A percentile compares a stretch with the other conserved stretches of the same genome.
Conservation (phyloP, 2,329 filamentous ascomycete species). For the Fonsecaea nubica region DNA sequence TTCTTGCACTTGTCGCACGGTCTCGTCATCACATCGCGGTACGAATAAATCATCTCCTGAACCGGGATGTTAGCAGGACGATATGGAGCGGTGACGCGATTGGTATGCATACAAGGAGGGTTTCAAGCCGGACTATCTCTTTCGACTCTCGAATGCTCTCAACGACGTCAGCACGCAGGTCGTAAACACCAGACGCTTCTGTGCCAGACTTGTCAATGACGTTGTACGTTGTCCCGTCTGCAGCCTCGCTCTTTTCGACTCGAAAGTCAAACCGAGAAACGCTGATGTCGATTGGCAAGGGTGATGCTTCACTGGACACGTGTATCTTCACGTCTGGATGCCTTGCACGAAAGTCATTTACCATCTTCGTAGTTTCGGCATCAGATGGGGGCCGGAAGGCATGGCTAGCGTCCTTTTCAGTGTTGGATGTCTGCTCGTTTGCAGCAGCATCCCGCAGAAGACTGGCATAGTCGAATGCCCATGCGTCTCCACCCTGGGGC, state of each 20-base stretch:
- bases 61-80: conserved; percentile 17
- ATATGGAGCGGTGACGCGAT: conserved; percentile 7
- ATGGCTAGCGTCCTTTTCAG: conserved; percentile 9
- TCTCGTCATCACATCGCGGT: conserved; percentile 49
- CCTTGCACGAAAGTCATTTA: conserved; percentile 30
- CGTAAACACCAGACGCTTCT: conserved; percentile 43
- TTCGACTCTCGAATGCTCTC: conserved; percentile 44
- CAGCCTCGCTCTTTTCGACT: conserved; percentile 38
- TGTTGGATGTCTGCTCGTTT: conserved; percentile 38
- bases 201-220: conserved; percentile 43
- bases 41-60: conserved; percentile 53
- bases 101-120: conserved; percentile 45
- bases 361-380: conserved; percentile 23
- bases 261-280: conserved; percentile 46
- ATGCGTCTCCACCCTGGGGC: conserved; percentile 49
- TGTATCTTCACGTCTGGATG: conserved; percentile 32
- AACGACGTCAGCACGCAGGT: conserved; percentile 43
- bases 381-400: conserved; percentile 14
- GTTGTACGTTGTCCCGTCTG: conserved; percentile 43
- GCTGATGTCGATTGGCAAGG: conserved; percentile 32
- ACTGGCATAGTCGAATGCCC: conserved; percentile 50
- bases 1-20: conserved; percentile 49
- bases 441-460: conserved; percentile 45
- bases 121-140: conserved; percentile 47
- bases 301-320: conserved; percentile 20